Evolutionary conservation across 139 green algal genomes (phyloP).

Genomic region (Chlamydomonas incerta): DNA sequence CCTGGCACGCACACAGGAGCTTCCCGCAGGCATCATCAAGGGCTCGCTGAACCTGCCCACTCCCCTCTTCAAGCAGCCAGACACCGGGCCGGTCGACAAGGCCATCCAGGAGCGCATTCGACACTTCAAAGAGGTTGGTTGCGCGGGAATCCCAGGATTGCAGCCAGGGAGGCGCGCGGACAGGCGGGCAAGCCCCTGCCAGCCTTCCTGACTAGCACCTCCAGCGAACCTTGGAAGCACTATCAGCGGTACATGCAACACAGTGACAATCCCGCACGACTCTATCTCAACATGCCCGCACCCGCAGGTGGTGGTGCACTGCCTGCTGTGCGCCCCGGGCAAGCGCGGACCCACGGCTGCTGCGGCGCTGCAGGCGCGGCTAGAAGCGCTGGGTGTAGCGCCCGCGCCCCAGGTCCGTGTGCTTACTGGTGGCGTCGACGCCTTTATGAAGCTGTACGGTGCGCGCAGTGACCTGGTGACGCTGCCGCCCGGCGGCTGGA

Average conservation of each 20-base stretch:
- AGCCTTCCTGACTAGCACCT: no score
- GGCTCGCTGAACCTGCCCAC: conserved; percentile 22
- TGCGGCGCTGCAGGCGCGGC: background rate
- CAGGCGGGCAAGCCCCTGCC: no score
- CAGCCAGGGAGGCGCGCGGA: no score
- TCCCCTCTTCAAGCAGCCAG: conserved; percentile 11
- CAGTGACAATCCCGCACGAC: no score
- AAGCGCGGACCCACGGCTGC: conserved; percentile 22
- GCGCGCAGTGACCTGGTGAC: background rate
- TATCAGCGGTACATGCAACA: no score
- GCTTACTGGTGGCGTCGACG: conserved; percentile 14
- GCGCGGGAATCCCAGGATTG: no score
- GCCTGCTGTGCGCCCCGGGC: conserved; percentile 20
- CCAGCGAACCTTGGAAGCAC: no score
- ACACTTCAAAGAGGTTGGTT: background rate
- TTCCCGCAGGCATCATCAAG: conserved; percentile 3
- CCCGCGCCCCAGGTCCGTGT: background rate
- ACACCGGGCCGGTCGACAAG: conserved; percentile 1
- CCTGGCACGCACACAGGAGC: no score
- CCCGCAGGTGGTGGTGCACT: conserved; percentile 10
- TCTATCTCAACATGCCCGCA: no score
- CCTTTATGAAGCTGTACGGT: conserved; percentile 1
- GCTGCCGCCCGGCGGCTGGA: conserved; percentile 13
- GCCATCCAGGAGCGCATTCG: conserved; percentile 8
- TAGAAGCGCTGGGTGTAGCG: background rate